Evolutionary conservation across 108 stramenopile species (phyloP), one percentile per base, ranked within the genome.

Genomic region (Cyclotella choctawhatcheeana): DNA sequence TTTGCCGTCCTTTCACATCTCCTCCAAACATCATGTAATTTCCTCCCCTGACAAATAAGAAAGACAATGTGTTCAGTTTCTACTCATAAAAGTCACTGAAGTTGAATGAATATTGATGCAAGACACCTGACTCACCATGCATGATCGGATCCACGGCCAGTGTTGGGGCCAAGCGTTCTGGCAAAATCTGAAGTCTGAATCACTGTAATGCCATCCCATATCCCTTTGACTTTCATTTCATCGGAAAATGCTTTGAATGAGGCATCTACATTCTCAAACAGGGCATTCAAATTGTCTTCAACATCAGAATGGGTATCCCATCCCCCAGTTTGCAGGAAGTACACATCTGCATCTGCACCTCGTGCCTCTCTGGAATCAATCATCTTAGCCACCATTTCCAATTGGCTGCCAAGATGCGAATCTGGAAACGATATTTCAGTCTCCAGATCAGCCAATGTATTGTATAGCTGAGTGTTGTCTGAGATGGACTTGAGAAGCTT

Each of bases 161-260:
- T 76, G 53, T 86, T 86, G 8, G 72, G 67, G 13, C 74, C 68
- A 18, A 87, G 68, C 10, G 84, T 88, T 22, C 86, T 69, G 26
- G 73, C 89, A 65, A 90, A 93, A 37, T 93, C 92, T 10, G 86
- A 87, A 6, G 82, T 74, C n/a, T 80, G 50, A 44, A 87, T 73
- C n/a, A 89, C 52, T 30, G 77, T 77, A 43, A 91, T 87, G 44
- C 83, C 44, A n/a, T 89, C 67, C 87, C 86, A 90, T 5, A 69
- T 26, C 24, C 76, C 80, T 48, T 77, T 65, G 7, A 27, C 63
- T 55, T 88, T 86, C 72, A 88, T 68, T 79, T 90, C 86, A 25
- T 52, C 63, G n/a, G 55, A 62, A 53, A 93, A 89, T 63, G 58
- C 61, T 12, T 73, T 30, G 26, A 93, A 29, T 26, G 77, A 72